Base-by-base conservation (phyloP, 164 flowering plant genomes). In the Litsea cubeba region DNA sequence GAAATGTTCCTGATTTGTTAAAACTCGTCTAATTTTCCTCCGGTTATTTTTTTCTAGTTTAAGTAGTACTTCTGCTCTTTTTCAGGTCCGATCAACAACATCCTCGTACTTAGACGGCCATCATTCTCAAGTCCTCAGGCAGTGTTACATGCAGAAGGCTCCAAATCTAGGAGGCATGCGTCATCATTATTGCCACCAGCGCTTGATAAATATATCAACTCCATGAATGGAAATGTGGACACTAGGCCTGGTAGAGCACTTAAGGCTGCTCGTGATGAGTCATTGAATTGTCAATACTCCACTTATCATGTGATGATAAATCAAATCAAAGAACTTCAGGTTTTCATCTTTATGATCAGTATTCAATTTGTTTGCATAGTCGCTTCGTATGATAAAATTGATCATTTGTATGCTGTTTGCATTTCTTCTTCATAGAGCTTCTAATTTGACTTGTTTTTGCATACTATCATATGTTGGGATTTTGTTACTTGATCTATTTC, bases 291-390 rank as follows among this genome's bases (percentile, higher is more conserved):
- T 77, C 74, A 81, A 17, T 90, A 76, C 77, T 12, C 68, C 79
- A 87, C 89, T 72, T 72, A 75, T 71, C 74, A 76, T 62, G 78
- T 86, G 76, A 85, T 91, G 76, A 76, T 75, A 46, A 76, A 78
- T 58, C 95, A 90, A 74, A 81, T 87, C 68, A 83, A 83, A 76
- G 90, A 89, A 74, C 86, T 94, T 68, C 87, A 93, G 95, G 98
- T 93, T 63, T 2, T 66, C 60, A 1, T 23, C 46, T 28, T 28
- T 30, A 66, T 66, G 46, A 28, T 66, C 22, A 5, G 28, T n/a
- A 32, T 66, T 64, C 67, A 17, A 30, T 15, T 66, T 28, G 20
- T 66, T 66, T 66, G n/a, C 20, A 30, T 17, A 28, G n/a, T 54
- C 7, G 0, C n/a, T 4, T 54, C 7, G 12, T 20, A 15, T 54